phyloP scores from a whole-genome alignment of 2,329 filamentous ascomycete species.

The Leptosphaerulina australis region DNA sequence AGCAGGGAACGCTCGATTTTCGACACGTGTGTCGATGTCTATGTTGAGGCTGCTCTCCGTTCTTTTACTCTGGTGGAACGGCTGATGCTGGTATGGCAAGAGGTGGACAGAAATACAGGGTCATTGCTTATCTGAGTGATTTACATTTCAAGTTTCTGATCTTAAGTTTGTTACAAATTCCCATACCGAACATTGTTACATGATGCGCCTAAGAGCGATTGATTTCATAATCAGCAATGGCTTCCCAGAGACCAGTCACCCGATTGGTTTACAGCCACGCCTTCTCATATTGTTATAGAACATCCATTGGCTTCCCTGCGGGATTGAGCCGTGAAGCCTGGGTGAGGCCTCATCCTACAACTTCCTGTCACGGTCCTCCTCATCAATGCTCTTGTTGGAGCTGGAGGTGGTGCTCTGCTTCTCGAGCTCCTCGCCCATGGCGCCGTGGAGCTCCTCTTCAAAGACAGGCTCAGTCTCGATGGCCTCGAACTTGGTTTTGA shows the following conservation, averaged over 20 bases:
- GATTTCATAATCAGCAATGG: slow-evolving; percentile 12
- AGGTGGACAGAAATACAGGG: too few relatives aligned
- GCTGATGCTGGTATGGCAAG: too few relatives aligned
- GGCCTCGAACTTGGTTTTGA: slow-evolving; percentile 97
- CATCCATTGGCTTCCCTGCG: slow-evolving; percentile 15
- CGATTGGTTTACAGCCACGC: slow-evolving; percentile 29
- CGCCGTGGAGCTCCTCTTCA: slow-evolving; percentile 81
- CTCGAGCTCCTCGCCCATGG: slow-evolving; percentile 62
- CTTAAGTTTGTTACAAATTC: slow-evolving; percentile 30
- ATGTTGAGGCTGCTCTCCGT: too few relatives aligned
- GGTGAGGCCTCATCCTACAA: slow-evolving; percentile 37
- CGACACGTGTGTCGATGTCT: too few relatives aligned
- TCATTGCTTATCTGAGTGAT: too few relatives aligned
- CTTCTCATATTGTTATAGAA: slow-evolving; percentile 10
- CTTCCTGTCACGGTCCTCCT: slow-evolving; percentile 58
- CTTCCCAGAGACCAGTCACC: slow-evolving; percentile 32
- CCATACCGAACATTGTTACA: slow-evolving; percentile 33
- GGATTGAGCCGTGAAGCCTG: slow-evolving; percentile 15
- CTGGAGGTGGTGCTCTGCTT: slow-evolving; percentile 60
- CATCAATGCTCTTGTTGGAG: slow-evolving; percentile 63
- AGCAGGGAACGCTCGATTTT: too few relatives aligned
- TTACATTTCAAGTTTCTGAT: slow-evolving; percentile 10
- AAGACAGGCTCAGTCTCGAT: slow-evolving; percentile 90
- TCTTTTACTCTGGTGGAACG: too few relatives aligned
- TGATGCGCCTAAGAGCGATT: slow-evolving; percentile 22